Percentiles rank a stretch among this genome's conserved stretches.
These are phyloP conservation scores for Leccinum rimulosum DNA, from an alignment of 768 basidiomycete species.

Conservation along the genomic window DNA sequence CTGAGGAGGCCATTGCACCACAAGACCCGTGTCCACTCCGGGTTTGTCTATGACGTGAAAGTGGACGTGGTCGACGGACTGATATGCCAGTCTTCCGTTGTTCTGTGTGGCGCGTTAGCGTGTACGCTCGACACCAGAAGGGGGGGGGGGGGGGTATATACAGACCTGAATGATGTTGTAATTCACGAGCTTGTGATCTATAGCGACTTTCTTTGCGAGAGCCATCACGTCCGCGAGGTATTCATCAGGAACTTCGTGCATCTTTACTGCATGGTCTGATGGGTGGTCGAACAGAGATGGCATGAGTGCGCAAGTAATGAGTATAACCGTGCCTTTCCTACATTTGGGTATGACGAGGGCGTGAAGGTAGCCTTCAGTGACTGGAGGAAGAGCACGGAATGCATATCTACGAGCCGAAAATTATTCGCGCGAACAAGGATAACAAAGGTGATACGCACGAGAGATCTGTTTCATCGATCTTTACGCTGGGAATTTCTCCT, in stretches of 20 bases:
- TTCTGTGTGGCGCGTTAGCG: slow-evolving; percentile 42
- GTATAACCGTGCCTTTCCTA: slow-evolving; percentile 27
- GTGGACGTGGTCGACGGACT: slow-evolving; percentile 81
- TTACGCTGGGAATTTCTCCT: slow-evolving; percentile 88
- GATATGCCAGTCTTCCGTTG: slow-evolving; percentile 63
- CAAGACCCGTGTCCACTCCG: slow-evolving; percentile 64
- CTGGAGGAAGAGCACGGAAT: slow-evolving; percentile 88
- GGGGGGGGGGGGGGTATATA: neutral
- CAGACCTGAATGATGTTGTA: slow-evolving; percentile 80
- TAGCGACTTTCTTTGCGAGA: slow-evolving; percentile 80
- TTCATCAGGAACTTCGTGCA: slow-evolving; percentile 86
- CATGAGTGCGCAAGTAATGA: neutral
- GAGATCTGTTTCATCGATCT: slow-evolving; percentile 71
- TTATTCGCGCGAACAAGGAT: neutral
- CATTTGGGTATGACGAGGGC: slow-evolving; percentile 91
- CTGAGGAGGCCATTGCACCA: slow-evolving; percentile 58
- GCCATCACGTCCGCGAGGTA: slow-evolving; percentile 74
- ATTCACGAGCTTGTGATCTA: slow-evolving; percentile 63
- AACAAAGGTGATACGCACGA: slow-evolving; percentile 46
- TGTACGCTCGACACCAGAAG: neutral
- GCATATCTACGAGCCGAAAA: slow-evolving; percentile 51
- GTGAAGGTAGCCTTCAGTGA: slow-evolving; percentile 69
- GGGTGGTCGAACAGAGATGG: neutral
- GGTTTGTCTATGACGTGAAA: slow-evolving; percentile 95
- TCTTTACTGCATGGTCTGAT: slow-evolving; percentile 79